phyloP scores from a whole-genome alignment of 2,329 filamentous ascomycete genomes.

The Penicillium sp. region DNA sequence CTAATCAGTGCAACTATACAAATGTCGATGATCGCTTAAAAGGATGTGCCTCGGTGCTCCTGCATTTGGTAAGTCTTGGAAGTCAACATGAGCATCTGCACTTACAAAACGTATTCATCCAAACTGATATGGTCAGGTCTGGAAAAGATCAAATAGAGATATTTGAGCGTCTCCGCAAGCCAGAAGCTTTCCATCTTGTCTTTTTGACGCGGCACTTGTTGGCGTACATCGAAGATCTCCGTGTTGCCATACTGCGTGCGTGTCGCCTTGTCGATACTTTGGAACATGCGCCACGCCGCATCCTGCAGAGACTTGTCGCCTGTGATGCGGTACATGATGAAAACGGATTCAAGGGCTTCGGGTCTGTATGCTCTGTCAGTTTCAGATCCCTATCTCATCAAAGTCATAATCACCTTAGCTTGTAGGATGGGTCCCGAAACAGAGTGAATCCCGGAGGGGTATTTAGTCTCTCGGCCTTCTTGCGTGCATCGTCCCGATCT shows the following conservation, averaged over 20 bases:
- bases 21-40: conserved; percentile 26
- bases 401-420: conserved; percentile 23
- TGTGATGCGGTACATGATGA: conserved; percentile 56
- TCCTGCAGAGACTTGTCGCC: conserved; percentile 47
- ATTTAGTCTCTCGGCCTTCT: conserved; percentile 16
- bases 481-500: conserved; percentile 15
- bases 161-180: conserved; percentile 44
- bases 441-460: conserved; percentile 28
- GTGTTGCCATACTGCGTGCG: conserved; percentile 43
- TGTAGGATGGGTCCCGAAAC: conserved; percentile 27
- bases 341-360: conserved; percentile 58
- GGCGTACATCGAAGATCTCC: conserved; percentile 40
- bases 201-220: conserved; percentile 21
- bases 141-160: conserved; percentile 43
- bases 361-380: conserved; percentile 30
- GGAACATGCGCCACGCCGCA: conserved; percentile 48
- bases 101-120: conserved; percentile 43
- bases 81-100: conserved; percentile 2
- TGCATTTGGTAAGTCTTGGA: background rate
- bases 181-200: conserved; percentile 45
- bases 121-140: conserved; percentile 38
- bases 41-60: conserved; percentile 37
- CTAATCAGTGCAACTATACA: conserved; percentile 1
- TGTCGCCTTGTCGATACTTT: conserved; percentile 42
- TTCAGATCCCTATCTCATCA: background rate